Evolutionary conservation across 805 yeast genomes (phyloP).

Genomic region (Candida ipomoeae): DNA sequence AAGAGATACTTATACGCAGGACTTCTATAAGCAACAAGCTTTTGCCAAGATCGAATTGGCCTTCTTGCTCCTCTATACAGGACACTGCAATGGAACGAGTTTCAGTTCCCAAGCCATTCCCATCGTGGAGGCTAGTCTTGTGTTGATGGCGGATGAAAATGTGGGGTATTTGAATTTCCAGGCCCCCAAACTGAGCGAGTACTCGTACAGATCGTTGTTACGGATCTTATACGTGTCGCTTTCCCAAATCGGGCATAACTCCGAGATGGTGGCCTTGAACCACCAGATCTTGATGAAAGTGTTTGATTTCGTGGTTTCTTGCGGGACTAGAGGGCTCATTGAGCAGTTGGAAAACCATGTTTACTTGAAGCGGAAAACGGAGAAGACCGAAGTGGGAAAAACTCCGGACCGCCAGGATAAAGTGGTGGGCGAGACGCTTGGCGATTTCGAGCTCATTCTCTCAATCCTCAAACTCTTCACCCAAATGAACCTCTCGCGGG

Average conservation of each 20-base stretch:
- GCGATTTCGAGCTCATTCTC: slow-evolving; percentile 60
- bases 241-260: slow-evolving; percentile 37
- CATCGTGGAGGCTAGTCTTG: slow-evolving; percentile 40
- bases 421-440: slow-evolving; percentile 46
- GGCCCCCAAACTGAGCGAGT: slow-evolving; percentile 26
- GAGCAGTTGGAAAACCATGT: slow-evolving; percentile 57
- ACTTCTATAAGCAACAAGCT: slow-evolving; percentile 45
- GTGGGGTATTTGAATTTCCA: slow-evolving; percentile 43
- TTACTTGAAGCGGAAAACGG: slow-evolving; percentile 32
- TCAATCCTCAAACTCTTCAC: slow-evolving; percentile 61
- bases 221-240: slow-evolving; percentile 52
- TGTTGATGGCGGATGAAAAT: slow-evolving; percentile 46
- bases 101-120: slow-evolving; percentile 27
- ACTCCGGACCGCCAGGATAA: no score
- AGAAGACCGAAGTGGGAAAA: no score
- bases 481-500: slow-evolving; percentile 42
- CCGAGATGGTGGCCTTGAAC: slow-evolving; percentile 40
- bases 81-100: slow-evolving; percentile 31
- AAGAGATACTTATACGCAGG: slow-evolving; percentile 47
- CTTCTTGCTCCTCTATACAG: slow-evolving; percentile 46
- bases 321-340: slow-evolving; percentile 58
- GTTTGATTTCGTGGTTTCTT: slow-evolving; percentile 60
- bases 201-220: slow-evolving; percentile 52
- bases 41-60: slow-evolving; percentile 65
- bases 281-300: slow-evolving; percentile 52